phyloP scores from a whole-genome alignment of 306 rosid species.

The Hippophae rhamnoides region DNA sequence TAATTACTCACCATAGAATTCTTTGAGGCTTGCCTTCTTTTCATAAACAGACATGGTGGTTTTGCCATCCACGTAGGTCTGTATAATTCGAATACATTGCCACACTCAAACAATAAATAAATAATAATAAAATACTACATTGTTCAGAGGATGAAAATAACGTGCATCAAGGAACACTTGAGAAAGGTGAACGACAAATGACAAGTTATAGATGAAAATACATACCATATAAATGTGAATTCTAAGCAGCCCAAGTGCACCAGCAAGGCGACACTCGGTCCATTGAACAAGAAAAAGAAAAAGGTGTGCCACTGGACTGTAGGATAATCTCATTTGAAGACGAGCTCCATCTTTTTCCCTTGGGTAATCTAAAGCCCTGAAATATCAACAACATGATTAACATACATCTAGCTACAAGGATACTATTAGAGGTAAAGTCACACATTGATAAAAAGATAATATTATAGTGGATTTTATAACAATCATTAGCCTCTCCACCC shows the following conservation, averaged over 20 bases:
- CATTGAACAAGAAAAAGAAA: constrained; percentile 84
- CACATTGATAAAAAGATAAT: not conserved
- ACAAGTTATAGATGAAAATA: not conserved
- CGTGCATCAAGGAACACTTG: not conserved
- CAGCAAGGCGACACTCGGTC: constrained; percentile 81
- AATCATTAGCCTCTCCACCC: too few relatives aligned
- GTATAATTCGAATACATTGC: constrained; percentile 25
- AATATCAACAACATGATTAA: constrained; percentile 11
- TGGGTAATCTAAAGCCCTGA: constrained; percentile 67
- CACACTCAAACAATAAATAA: constrained; percentile 14
- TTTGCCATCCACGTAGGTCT: constrained; percentile 75
- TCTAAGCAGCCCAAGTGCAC: constrained; percentile 77
- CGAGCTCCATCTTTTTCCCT: constrained; percentile 82
- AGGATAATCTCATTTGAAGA: constrained; percentile 79
- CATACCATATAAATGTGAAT: constrained; percentile 68
- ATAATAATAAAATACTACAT: constrained; percentile 6
- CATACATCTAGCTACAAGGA: constrained; percentile 9
- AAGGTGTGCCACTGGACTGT: constrained; percentile 56
- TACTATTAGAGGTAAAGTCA: not conserved
- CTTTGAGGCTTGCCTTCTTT: constrained; percentile 75
- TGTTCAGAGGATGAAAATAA: constrained; percentile 12
- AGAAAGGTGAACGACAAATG: not conserved
- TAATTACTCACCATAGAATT: constrained; percentile 64
- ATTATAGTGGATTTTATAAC: too few relatives aligned
- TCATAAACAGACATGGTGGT: constrained; percentile 73